Evolutionary conservation across 2,329 filamentous ascomycete species (phyloP).

Genomic region (Neonectria magnoliae): DNA sequence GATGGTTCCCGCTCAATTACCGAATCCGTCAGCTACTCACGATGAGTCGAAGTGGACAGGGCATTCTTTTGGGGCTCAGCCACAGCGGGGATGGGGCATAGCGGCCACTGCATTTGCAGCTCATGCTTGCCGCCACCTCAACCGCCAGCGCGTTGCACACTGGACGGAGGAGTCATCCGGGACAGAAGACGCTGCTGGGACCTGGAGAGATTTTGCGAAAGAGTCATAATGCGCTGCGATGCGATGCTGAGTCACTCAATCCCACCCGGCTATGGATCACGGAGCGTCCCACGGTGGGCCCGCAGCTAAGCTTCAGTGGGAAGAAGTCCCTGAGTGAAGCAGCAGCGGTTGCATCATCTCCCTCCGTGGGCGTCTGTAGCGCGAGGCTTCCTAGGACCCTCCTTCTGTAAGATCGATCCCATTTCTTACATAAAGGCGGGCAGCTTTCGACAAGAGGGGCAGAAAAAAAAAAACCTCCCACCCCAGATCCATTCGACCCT

Average conservation of each 20-base stretch:
- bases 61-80: conserved; percentile 17
- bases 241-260: conserved; percentile 14
- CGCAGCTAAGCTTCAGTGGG: conserved; percentile 20
- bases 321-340: not conserved
- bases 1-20: conserved; percentile 16
- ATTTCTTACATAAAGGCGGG: conserved; percentile 40
- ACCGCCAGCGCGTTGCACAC: not conserved
- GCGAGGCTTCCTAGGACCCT: conserved; percentile 3
- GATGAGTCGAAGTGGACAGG: conserved; percentile 36
- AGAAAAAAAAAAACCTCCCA: conserved; percentile 31
- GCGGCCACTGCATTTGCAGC: not conserved
- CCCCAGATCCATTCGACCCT: conserved; percentile 28
- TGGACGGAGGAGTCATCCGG: not conserved
- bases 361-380: not conserved
- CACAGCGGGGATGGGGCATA: not conserved
- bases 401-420: not conserved
- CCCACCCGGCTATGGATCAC: not conserved
- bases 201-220: not conserved
- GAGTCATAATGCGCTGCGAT: conserved; percentile 12
- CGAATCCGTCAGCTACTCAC: conserved; percentile 29
- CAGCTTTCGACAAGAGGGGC: conserved; percentile 33
- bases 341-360: conserved; percentile 3
- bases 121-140: not conserved
- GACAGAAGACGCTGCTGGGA: not conserved
- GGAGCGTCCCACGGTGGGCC: conserved; percentile 2